Percentiles rank a stretch among this genome's conserved stretches.
Conservation (phyloP, 306 rosid genomes). For the Urtica urens region DNA sequence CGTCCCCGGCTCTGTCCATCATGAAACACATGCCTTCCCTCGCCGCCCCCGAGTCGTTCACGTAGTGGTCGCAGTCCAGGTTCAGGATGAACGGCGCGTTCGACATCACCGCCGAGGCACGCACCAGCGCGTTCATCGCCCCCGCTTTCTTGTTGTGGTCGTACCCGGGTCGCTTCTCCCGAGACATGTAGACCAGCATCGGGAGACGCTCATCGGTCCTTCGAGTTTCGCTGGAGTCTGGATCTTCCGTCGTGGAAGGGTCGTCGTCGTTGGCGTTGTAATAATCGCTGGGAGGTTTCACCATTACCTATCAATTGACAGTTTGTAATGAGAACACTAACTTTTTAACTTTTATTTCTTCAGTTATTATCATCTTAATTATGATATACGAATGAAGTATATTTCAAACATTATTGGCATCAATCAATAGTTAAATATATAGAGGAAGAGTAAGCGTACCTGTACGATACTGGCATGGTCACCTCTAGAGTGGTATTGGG, state of each 20-base stretch:
- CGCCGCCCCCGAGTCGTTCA: constrained; percentile 51
- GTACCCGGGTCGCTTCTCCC: constrained; percentile 73
- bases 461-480: constrained; percentile 80
- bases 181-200: constrained; percentile 68
- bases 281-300: constrained; percentile 67
- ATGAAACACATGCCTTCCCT: constrained; percentile 87
- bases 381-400: too few relatives aligned
- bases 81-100: constrained; percentile 73
- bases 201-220: constrained; percentile 79
- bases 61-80: constrained; percentile 75
- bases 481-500: constrained; percentile 51
- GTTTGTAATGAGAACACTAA: constrained; percentile 10
- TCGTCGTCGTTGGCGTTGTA: too few relatives aligned
- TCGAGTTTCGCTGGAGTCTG: constrained; percentile 30
- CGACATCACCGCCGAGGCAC: constrained; percentile 74
- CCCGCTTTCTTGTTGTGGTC: constrained; percentile 90
- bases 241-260: constrained; percentile 36
- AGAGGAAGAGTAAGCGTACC: constrained; percentile 30
- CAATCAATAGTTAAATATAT: too few relatives aligned
- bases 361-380: too few relatives aligned
- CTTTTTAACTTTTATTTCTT: too few relatives aligned
- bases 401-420: too few relatives aligned
- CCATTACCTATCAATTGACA: constrained; percentile 48
- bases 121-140: constrained; percentile 75
- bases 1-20: constrained; percentile 82